Evolutionary conservation across 2,329 filamentous ascomycete genomes (phyloP).

Genomic region (Exophiala aquamarina): DNA sequence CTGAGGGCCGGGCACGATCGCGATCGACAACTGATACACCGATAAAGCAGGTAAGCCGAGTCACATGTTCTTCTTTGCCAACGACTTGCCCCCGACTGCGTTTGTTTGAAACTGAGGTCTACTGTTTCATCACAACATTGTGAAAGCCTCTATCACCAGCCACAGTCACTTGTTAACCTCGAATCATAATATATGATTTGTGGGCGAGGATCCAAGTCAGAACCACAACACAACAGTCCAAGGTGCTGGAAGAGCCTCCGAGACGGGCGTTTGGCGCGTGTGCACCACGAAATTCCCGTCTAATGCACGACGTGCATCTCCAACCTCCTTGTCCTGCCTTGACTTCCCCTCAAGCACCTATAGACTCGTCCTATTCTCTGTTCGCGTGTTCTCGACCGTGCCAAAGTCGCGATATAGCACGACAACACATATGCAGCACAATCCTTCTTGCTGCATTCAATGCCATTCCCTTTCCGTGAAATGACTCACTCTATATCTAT

Average conservation of each 20-base stretch:
- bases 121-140: no score
- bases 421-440: constrained; percentile 16
- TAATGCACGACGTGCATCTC: constrained; percentile 17
- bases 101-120: no score
- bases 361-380: constrained; percentile 12
- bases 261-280: no score
- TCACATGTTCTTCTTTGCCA: no score
- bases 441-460: neutral
- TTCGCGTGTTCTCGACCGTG: constrained; percentile 26
- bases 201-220: no score
- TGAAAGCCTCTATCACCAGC: no score
- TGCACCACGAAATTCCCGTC: constrained; percentile 12
- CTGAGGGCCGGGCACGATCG: no score
- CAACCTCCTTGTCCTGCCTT: constrained; percentile 12
- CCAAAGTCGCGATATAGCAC: constrained; percentile 27
- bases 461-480: neutral
- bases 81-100: no score
- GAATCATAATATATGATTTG: no score
- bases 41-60: no score
- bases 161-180: no score
- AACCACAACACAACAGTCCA: neutral
- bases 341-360: constrained; percentile 16
- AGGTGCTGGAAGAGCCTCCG: neutral
- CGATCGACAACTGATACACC: no score
- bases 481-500: constrained; percentile 5